phyloP scores from a whole-genome alignment of 2,329 filamentous ascomycete genomes.

The Epichloe gansuensis region DNA sequence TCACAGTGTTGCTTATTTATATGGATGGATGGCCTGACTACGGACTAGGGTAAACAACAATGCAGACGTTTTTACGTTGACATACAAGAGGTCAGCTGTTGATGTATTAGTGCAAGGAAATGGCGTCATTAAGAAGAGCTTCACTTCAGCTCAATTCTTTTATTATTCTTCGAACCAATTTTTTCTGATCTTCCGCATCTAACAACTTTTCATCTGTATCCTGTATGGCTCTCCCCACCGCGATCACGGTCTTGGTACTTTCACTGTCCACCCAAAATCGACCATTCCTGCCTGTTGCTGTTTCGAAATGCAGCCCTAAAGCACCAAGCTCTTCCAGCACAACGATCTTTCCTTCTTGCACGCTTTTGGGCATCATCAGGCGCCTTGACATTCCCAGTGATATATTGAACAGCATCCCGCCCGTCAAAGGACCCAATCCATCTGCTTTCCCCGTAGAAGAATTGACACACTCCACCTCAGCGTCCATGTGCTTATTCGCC shows the following conservation, averaged over 20 bases:
- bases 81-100: neutral
- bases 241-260: conserved; percentile 56
- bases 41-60: too few relatives aligned
- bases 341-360: conserved; percentile 50
- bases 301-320: conserved; percentile 77
- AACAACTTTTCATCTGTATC: conserved; percentile 61
- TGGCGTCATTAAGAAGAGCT: neutral
- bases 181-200: conserved; percentile 54
- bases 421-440: conserved; percentile 69
- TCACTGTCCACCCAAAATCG: conserved; percentile 83
- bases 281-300: conserved; percentile 86
- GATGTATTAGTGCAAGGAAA: neutral
- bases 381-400: conserved; percentile 72
- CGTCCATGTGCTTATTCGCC: conserved; percentile 70
- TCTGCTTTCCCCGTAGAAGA: conserved; percentile 77
- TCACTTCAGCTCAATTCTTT: conserved; percentile 42
- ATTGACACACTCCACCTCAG: conserved; percentile 83
- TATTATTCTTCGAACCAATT: conserved; percentile 52
- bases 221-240: conserved; percentile 65
- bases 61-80: neutral
- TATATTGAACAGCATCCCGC: conserved; percentile 76
- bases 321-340: conserved; percentile 67
- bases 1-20: too few relatives aligned
- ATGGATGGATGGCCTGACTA: too few relatives aligned
- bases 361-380: conserved; percentile 52